Evolutionary conservation across 106 monocot genomes (phyloP).

Genomic region (Platanthera zijinensis): DNA sequence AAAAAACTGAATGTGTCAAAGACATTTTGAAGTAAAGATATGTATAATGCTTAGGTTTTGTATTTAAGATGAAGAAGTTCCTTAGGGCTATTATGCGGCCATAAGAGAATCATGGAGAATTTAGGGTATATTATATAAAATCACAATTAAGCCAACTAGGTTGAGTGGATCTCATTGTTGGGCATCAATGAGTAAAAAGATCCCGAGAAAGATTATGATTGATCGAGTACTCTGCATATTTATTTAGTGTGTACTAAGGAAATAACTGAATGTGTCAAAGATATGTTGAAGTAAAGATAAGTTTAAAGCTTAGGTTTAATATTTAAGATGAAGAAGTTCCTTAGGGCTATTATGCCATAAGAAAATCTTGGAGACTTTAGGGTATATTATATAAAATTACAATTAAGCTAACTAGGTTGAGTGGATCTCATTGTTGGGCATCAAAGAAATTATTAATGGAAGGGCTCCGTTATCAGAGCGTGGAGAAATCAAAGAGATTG

Average conservation of each 20-base stretch:
- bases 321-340: neutral
- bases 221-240: neutral
- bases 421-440: neutral
- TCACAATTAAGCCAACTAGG: neutral
- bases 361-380: neutral
- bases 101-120: neutral
- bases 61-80: neutral
- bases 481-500: too few relatives aligned
- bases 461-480: too few relatives aligned
- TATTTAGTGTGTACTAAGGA: neutral
- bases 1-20: neutral
- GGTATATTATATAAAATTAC: neutral
- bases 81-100: neutral
- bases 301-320: neutral
- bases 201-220: neutral
- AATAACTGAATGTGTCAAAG: neutral
- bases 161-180: neutral
- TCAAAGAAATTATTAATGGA: neutral
- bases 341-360: neutral
- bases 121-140: neutral
- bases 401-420: neutral
- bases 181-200: neutral
- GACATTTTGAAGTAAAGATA: neutral
- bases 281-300: neutral
- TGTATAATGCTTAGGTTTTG: neutral